phyloP scores from a whole-genome alignment of 1,284 basidiomycete species.

The Trametes pubescens region DNA sequence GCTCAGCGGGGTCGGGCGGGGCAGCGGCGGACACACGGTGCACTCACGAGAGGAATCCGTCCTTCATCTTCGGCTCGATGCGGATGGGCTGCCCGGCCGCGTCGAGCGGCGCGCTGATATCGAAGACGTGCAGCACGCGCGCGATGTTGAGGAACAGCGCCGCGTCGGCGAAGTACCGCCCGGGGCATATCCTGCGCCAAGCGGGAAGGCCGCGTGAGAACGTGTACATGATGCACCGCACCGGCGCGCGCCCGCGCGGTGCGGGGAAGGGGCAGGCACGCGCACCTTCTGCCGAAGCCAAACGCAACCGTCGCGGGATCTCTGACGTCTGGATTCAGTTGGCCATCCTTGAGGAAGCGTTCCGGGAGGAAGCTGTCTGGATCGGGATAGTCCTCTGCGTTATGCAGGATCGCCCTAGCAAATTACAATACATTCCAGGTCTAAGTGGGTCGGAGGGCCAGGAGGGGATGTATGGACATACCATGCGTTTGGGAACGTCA shows the following conservation, averaged over 20 bases:
- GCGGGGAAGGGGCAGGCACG: not conserved
- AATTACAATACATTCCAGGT: too few species aligned
- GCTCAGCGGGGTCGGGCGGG: not conserved
- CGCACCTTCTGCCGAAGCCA: conserved; percentile 33
- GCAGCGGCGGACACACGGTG: not conserved
- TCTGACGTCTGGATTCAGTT: conserved; percentile 24
- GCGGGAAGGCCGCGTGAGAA: not conserved
- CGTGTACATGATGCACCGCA: not conserved
- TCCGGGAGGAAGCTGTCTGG: conserved; percentile 36
- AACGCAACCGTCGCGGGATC: conserved; percentile 31
- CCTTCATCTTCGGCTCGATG: conserved; percentile 30
- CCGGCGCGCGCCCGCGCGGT: not conserved
- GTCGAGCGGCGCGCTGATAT: conserved; percentile 31
- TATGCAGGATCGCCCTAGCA: conserved; percentile 34
- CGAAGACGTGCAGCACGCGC: conserved; percentile 35
- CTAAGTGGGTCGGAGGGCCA: too few species aligned
- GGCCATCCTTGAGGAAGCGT: conserved; percentile 35
- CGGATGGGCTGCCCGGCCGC: conserved; percentile 17
- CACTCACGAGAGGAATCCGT: conserved; percentile 31
- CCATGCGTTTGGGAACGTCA: conserved; percentile 36
- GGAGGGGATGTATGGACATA: not conserved
- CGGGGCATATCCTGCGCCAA: conserved; percentile 33
- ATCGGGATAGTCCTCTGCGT: conserved; percentile 34
- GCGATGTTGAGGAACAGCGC: conserved; percentile 32
- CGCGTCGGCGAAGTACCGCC: conserved; percentile 31